Evolutionary conservation across 2,329 filamentous ascomycete genomes (phyloP), one percentile per base, ranked within the genome.

Genomic region (Talaromyces sp.): DNA sequence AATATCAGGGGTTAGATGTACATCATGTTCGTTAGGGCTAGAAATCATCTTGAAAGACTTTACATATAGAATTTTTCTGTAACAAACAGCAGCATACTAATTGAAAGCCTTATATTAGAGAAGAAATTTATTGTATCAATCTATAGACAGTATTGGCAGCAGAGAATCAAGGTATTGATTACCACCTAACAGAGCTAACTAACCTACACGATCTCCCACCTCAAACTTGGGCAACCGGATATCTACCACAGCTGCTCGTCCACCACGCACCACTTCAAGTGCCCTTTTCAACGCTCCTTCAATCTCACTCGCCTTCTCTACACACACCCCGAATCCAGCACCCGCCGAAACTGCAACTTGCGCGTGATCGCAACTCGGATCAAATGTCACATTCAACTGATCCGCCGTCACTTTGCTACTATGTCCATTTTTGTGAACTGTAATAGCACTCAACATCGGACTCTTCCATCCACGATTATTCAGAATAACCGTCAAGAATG

Each of bases 391-490:
- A 25, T 47, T 47, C 19, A 47, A 47, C 45, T 25, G 45, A 25
- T 47, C 45, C 19, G 45, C 45, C 1, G 45, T 47, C 45, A 47
- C 45, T 13, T 47, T 47, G 3, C 45, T 47, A 47, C 45, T 25
- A n/a, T 47, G 19, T 13, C 45, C 45, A 25, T 47, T 25, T 6
- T 25, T 25, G 11, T 47, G 45, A 7, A 54, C 31, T 2, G 53
- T 58, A n/a, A 58, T 36, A 36, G 53, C 53, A 19, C 53, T 38
- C 31, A 58, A 38, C 53, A 58, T 58, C 4, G 53, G 53, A 22
- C 53, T 58, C 53, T 58, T 58, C 53, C 53, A 58, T 58, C 53
- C 53, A 58, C 53, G 53, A 34, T 58, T 58, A 13, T 58, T 58
- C n/a, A 58, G 8, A 5, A 58, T 58, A 38, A 58, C 53, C 7